Evolutionary conservation across 2,329 filamentous ascomycete species (phyloP).

Genomic region (Dissoconium aciculare): DNA sequence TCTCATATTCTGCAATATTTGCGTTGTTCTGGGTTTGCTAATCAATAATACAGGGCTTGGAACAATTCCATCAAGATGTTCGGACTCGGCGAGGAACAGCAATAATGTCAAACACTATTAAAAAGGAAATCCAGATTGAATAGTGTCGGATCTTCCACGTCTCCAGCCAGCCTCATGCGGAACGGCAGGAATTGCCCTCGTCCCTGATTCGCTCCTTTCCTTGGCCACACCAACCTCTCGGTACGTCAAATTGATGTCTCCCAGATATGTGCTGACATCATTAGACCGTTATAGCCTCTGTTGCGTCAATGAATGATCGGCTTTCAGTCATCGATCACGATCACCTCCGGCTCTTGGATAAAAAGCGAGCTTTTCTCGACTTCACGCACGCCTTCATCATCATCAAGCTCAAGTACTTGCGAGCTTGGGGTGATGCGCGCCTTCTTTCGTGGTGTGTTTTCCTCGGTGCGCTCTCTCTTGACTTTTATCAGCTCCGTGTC

Average conservation of each 20-base stretch:
- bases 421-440: conserved; percentile 11
- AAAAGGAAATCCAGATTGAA: neutral
- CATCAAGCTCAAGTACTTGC: neutral
- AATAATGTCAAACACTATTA: conserved; percentile 1
- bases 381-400: neutral
- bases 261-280: neutral
- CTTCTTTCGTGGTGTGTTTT: neutral
- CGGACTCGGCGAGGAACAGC: conserved; percentile 42
- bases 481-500: neutral
- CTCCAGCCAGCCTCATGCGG: neutral
- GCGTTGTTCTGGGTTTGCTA: conserved; percentile 9
- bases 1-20: conserved; percentile 10
- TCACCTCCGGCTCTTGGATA: neutral
- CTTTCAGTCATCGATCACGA: neutral
- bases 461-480: neutral
- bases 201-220: no score
- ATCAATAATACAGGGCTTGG: conserved; percentile 45
- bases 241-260: neutral
- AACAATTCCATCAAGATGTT: conserved; percentile 69
- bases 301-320: neutral
- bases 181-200: no score
- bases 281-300: neutral
- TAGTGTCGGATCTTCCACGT: neutral
- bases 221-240: no score
- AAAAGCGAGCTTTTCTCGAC: neutral